Base-by-base conservation (phyloP, 1,139 yeast genomes). In the Nakaseomyces nivariensis region DNA sequence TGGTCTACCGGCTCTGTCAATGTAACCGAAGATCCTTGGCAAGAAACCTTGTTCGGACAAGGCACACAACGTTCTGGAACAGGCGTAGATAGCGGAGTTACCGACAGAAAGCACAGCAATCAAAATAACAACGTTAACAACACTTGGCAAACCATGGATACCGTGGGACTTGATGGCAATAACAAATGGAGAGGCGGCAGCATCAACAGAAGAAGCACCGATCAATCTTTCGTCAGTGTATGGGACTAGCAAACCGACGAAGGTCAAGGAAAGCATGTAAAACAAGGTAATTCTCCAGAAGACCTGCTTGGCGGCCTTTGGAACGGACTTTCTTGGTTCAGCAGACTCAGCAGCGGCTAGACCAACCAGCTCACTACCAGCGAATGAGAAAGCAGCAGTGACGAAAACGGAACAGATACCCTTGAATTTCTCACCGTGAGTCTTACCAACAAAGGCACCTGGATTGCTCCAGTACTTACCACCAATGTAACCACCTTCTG, bases 311-410 rank as follows among this genome's bases (percentile, higher is more conserved):
- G 84, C 79, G 43, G 95, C 95, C 57, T 73, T 73, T 48, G 95
- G 95, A 49, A 86, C 70, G 34, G 85, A 66, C 60, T 74, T 76
- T 62, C 85, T 75, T 54, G 96, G 96, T 67, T 87, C 82, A 48
- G 71, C 74, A 38, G 95, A 78, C 71, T 89, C 97, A 17, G 95
- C 88, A 49, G 95, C 87, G 26, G 96, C 94, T 57, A 89, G 72
- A 56, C 95, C 96, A 54, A 85, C 83, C 62, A 85, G 71, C 69
- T 86, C 95, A 51, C 86, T 78, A 50, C 84, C 84, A 46, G 76
- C 73, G 58, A 71, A 76, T 67, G 80, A 75, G 61, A 77, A 78
- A 0, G 81, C 80, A n/a, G 81, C 81, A 25, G 76, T 72, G 46
- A 74, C 75, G 50, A 75, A 74, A 8, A 74, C 78, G 0, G 76